Base-by-base conservation (phyloP, 2,329 filamentous ascomycete species). In the Tetracladium maxilliforme region DNA sequence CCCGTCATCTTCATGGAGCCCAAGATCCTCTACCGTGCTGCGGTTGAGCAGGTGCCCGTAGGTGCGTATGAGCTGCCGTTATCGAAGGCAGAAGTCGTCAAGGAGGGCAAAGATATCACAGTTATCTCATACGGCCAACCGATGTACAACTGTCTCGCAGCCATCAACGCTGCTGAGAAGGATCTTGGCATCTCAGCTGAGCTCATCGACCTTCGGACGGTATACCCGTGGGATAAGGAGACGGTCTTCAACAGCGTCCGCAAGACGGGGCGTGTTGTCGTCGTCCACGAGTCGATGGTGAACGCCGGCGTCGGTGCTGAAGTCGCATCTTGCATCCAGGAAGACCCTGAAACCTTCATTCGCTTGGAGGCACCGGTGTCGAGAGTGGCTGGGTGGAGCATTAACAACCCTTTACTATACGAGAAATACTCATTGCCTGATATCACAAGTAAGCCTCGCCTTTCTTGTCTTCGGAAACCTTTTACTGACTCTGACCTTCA, bases 1-100 rank as follows among this genome's bases (percentile, higher is more conserved):
- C 76, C 76, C 1, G 73, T 80, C 26, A 56, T 82, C 19, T 81
- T 81, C 46, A 70, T 81, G 70, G 76, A 82, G 39, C 76, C 76
- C 2, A 82, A 82, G 47, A 69, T 75, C 14, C 51, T 82, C 4
- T 82, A 82, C 42, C 68, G 76, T 15, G 75, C 76, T 3, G 70
- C 75, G 1, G 70, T 79, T 12, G 76, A 82, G 39, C 70, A 81
- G 37, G 76, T 81, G 1, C 76, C 76, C 1, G 61, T 63, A n/a
- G 70, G 69, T 27, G 54, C 67, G 6, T 82, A 77, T 40, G 65
- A 64, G 2, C 55, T 82, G 3, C 73, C 75, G 0, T 56, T 82
- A 2, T 73, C 67, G 34, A 75, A 73, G 38, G 75, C 75, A 2
- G 74, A 82, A 35, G 49, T 80, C 1, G 41, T 81, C 16, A 77